These are phyloP conservation scores for Juglanconis sp. DNA, from an alignment of 2,329 filamentous ascomycete genomes.

Conservation along the genomic window DNA sequence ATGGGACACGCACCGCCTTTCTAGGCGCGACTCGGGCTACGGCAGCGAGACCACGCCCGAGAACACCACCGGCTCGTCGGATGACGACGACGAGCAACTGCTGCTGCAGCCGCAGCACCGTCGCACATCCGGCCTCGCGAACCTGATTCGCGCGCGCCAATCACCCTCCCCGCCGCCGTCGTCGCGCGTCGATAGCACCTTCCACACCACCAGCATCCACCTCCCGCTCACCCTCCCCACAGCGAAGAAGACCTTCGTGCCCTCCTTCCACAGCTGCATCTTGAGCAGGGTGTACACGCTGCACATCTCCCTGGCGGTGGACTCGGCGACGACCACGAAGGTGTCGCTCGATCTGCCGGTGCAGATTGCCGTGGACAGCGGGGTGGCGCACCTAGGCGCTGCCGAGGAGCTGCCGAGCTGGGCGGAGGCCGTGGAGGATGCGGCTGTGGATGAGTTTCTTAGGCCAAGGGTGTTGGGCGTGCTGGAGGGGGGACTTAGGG, in stretches of 20 bases:
- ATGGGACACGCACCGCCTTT: slow-evolving; percentile 38
- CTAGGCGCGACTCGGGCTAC: slow-evolving; percentile 53
- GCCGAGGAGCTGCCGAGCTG: slow-evolving; percentile 45
- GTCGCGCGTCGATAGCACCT: slow-evolving; percentile 28
- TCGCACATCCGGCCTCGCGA: neutral
- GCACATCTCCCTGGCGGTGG: slow-evolving; percentile 39
- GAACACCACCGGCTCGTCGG: slow-evolving; percentile 26
- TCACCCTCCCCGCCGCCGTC: neutral
- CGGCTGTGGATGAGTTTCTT: slow-evolving; percentile 42
- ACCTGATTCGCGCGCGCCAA: slow-evolving; percentile 2
- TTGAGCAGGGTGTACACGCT: slow-evolving; percentile 53
- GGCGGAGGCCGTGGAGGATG: slow-evolving; percentile 45
- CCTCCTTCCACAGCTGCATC: slow-evolving; percentile 58
- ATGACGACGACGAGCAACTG: slow-evolving; percentile 27
- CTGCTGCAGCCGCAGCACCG: slow-evolving; percentile 1
- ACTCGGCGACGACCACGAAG: slow-evolving; percentile 37
- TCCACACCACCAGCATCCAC: slow-evolving; percentile 40
- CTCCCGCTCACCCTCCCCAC: slow-evolving; percentile 48
- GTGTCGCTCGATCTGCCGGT: slow-evolving; percentile 47
- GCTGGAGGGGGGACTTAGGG: neutral
- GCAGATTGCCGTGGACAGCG: slow-evolving; percentile 46
- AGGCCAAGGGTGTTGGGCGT: slow-evolving; percentile 16
- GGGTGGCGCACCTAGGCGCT: slow-evolving; percentile 13
- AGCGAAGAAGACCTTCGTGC: slow-evolving; percentile 48
- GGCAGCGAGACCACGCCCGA: slow-evolving; percentile 38